These are phyloP conservation scores for Solanum medicagineum DNA, from an alignment of 257 asterid genomes.

Conservation along the genomic window DNA sequence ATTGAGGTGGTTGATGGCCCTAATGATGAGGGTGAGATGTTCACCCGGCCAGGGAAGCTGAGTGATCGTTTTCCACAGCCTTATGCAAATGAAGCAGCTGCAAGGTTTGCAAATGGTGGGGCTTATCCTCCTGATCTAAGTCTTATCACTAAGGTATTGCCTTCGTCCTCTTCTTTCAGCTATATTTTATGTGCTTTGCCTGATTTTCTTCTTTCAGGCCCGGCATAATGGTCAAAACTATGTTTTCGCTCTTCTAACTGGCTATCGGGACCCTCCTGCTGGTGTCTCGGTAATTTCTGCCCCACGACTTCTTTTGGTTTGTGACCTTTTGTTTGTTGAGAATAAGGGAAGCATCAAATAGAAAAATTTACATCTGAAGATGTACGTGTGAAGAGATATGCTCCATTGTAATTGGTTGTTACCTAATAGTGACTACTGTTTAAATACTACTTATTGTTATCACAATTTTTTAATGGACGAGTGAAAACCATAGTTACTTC, in stretches of 20 bases:
- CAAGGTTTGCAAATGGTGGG: not conserved
- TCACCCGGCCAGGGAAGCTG: not conserved
- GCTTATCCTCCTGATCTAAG: not conserved
- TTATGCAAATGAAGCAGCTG: not conserved
- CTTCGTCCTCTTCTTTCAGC: not conserved
- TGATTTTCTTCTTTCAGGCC: conserved; percentile 28
- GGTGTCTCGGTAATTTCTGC: conserved; percentile 37
- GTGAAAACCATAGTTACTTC: not conserved
- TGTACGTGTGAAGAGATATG: not conserved
- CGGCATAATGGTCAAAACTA: conserved; percentile 68
- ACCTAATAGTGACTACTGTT: not conserved
- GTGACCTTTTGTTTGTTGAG: not conserved
- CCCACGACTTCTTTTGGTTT: not conserved
- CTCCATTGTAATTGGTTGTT: not conserved
- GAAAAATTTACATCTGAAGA: not conserved
- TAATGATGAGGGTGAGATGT: not conserved
- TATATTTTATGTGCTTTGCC: not conserved
- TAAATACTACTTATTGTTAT: not conserved
- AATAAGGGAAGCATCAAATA: not conserved
- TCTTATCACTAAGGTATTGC: not conserved
- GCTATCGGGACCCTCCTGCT: conserved; percentile 78
- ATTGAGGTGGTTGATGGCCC: not conserved
- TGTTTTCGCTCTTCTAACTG: conserved; percentile 63
- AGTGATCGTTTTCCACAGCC: not conserved
- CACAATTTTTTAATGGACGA: not conserved